A percentile compares a stretch with the other conserved stretches of the same genome.
phyloP scores from a whole-genome alignment of 1,284 basidiomycete genomes.

The Pascua guehoae region DNA sequence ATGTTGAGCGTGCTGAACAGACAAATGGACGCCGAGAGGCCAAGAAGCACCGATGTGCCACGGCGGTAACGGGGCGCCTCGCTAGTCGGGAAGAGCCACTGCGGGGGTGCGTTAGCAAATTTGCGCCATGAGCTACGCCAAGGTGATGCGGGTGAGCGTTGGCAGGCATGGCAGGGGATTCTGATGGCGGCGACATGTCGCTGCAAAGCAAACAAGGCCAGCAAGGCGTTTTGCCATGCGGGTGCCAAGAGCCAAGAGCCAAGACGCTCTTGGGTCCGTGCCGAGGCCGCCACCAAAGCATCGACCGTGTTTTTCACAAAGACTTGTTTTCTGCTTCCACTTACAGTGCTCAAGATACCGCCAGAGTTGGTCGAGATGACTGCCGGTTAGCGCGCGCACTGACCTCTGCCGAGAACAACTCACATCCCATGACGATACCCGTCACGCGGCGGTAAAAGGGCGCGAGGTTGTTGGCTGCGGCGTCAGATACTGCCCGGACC shows the following conservation, averaged over 20 bases:
- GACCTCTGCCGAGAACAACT: too few species aligned
- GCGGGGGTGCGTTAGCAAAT: background rate
- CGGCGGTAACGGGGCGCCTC: constrained; percentile 50
- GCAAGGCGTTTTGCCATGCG: too few species aligned
- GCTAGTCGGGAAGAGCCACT: constrained; percentile 54
- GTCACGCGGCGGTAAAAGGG: constrained; percentile 58
- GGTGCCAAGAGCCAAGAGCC: too few species aligned
- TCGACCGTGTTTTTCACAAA: background rate
- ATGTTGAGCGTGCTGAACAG: constrained; percentile 19
- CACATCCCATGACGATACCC: constrained; percentile 53
- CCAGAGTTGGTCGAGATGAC: constrained; percentile 58
- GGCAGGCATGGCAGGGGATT: too few species aligned
- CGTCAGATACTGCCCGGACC: too few species aligned
- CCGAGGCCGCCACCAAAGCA: background rate
- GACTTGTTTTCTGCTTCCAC: constrained; percentile 32
- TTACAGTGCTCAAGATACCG: constrained; percentile 51
- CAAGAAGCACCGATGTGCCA: constrained; percentile 39
- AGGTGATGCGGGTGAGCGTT: too few species aligned
- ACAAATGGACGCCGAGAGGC: constrained; percentile 15
- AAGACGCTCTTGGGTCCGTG: too few species aligned
- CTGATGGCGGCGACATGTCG: too few species aligned
- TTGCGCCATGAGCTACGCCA: background rate
- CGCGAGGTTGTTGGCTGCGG: constrained; percentile 56
- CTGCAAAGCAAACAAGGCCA: too few species aligned
- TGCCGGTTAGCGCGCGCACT: too few species aligned